Evolutionary conservation across 257 asterid genomes (phyloP), one percentile per base, ranked within the genome.

Genomic region (Marsdenia floribunda): DNA sequence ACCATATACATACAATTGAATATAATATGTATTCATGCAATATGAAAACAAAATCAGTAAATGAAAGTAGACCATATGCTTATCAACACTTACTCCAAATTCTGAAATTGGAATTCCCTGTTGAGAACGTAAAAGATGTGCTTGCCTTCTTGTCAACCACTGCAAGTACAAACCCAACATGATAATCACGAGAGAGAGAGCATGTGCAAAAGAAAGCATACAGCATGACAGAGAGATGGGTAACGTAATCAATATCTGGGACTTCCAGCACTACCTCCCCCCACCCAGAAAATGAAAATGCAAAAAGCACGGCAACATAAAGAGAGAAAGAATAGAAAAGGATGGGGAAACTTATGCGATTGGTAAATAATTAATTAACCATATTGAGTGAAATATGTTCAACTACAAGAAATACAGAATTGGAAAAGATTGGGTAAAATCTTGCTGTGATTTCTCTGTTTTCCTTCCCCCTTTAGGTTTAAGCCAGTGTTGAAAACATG

Each of bases 101-200:
- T 95, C 98, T 61, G 99, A 95, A 85, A 89, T 91, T 7, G 99
- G 98, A 72, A 92, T 90, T 80, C 99, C 99, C 75, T 94, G 97
- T 79, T 90, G 98, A 66, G 93, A 97, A 49, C 97, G 99, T 76
- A 90, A 70, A 64, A 70, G 88, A 87, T 89, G 97, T 50, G 90
- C 96, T 81, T 92, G 90, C 77, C 99, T 89, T 88, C 99, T 89
- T 42, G 93, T 79, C 65, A 86, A 72, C 98, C 97, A 95, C 99
- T 95, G 90, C 78, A 82, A 82, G 78, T 52, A 61, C 60, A 75
- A 22, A 65, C 70, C 64, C 57, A 37, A 60, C 24, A 66, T 42
- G 59, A 38, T 44, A 44, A 73, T 50, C 57, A 74, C 26, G 13
- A 64, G 21, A 64, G 13, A 64, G 21, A 64, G 6, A 55, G 40